These are phyloP conservation scores for Phaffia tasmanica DNA, from an alignment of 768 basidiomycete genomes.

Conservation along the genomic window DNA sequence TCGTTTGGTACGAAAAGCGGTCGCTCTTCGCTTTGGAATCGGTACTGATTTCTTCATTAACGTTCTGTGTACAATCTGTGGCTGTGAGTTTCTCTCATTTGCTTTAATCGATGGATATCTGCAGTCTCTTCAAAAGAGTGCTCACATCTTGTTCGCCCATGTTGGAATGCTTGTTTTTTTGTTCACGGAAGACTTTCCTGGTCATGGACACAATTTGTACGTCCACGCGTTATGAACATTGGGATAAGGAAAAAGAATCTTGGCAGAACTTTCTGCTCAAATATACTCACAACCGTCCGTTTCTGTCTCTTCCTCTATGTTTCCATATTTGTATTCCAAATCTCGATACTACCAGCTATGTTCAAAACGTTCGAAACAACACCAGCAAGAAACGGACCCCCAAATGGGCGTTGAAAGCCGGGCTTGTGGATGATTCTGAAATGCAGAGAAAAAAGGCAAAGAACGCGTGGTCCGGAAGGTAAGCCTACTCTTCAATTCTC, in stretches of 20 bases:
- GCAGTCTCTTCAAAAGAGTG: neutral
- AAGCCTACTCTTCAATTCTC: neutral
- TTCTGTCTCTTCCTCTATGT: conserved; percentile 9
- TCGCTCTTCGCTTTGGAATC: conserved; percentile 84
- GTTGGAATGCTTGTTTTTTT: neutral
- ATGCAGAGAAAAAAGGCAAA: conserved; percentile 66
- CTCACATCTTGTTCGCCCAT: neutral
- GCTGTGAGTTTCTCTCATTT: conserved; percentile 46
- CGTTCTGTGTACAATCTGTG: conserved; percentile 71
- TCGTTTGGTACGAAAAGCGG: conserved; percentile 46
- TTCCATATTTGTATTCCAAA: conserved; percentile 26
- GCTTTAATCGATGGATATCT: neutral
- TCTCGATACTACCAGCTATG: conserved; percentile 28
- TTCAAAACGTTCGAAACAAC: conserved; percentile 86
- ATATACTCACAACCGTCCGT: neutral
- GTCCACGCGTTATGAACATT: neutral
- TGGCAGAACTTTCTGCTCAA: neutral
- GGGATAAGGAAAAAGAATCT: neutral
- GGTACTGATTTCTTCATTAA: conserved; percentile 87
- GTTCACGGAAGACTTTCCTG: conserved; percentile 38
- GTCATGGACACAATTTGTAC: conserved; percentile 66
- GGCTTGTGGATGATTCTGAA: conserved; percentile 69
- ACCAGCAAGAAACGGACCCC: conserved; percentile 85
- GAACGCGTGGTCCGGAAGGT: conserved; percentile 77
- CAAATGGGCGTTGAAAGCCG: conserved; percentile 79